phyloP scores from a whole-genome alignment of 1,284 basidiomycete species.

The Tremellales sp. region DNA sequence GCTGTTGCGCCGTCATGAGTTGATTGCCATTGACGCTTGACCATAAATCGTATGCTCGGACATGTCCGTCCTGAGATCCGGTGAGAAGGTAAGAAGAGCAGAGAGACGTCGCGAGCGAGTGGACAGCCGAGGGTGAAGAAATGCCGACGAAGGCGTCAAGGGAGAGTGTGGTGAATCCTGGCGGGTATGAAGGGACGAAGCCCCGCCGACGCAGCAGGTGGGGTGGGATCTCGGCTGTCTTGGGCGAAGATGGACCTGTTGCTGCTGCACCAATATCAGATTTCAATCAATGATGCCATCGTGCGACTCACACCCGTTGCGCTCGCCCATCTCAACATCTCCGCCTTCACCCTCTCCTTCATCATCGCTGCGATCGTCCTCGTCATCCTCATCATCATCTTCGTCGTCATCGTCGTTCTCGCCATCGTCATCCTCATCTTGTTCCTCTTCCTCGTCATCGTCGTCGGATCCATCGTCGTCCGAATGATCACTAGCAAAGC shows the following conservation, averaged over 20 bases:
- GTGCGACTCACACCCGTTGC: slow-evolving; percentile 15
- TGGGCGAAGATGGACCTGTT: slow-evolving; percentile 1
- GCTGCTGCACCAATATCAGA: not conserved
- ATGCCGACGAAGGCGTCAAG: slow-evolving; percentile 93
- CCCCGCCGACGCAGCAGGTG: slow-evolving; percentile 34
- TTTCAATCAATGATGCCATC: slow-evolving; percentile 10
- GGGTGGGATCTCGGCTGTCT: slow-evolving; percentile 22
- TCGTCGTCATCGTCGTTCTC: slow-evolving; percentile 26
- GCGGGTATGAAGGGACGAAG: slow-evolving; percentile 24
- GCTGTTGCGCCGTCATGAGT: slow-evolving; percentile 82
- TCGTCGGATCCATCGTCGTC: slow-evolving; percentile 25
- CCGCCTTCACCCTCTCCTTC: slow-evolving; percentile 19
- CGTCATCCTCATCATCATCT: slow-evolving; percentile 18
- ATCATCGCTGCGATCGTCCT: slow-evolving; percentile 11
- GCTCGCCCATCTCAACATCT: slow-evolving; percentile 20
- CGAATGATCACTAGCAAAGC: slow-evolving; percentile 14
- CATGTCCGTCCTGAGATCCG: slow-evolving; percentile 88
- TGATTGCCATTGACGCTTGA: slow-evolving; percentile 80
- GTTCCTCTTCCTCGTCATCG: slow-evolving; percentile 24
- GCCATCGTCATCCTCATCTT: slow-evolving; percentile 22
- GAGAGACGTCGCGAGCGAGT: slow-evolving; percentile 75
- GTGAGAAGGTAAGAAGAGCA: slow-evolving; percentile 87
- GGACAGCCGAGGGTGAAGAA: slow-evolving; percentile 80
- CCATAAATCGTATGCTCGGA: slow-evolving; percentile 90
- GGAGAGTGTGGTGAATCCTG: slow-evolving; percentile 57